phyloP scores from a whole-genome alignment of 805 yeast species.

The Cyberlindnera lachancei region DNA sequence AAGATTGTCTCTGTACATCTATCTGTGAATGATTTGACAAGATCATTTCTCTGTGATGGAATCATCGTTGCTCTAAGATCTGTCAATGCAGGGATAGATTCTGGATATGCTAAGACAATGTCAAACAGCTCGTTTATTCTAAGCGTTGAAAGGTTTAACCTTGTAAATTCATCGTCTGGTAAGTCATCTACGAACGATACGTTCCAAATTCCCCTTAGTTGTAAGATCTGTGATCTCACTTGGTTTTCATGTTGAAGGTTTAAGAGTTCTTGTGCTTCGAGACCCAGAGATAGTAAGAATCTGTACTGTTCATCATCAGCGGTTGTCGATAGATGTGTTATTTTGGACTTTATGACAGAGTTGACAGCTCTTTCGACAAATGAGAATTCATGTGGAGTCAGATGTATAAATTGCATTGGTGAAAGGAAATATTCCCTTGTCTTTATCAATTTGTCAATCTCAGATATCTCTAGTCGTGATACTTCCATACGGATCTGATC shows the following conservation, averaged over 20 bases:
- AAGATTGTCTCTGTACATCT: slow-evolving; percentile 42
- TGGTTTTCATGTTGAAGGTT: slow-evolving; percentile 8
- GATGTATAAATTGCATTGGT: slow-evolving; percentile 12
- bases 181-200: slow-evolving; percentile 9
- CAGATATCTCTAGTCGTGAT: neutral
- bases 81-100: slow-evolving; percentile 41
- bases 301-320: slow-evolving; percentile 6
- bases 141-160: slow-evolving; percentile 23
- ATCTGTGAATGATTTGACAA: slow-evolving; percentile 43
- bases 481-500: slow-evolving; percentile 14
- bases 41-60: slow-evolving; percentile 41
- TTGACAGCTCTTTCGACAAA: slow-evolving; percentile 15
- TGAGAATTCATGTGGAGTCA: slow-evolving; percentile 9
- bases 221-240: slow-evolving; percentile 1
- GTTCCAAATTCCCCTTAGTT: slow-evolving; percentile 14
- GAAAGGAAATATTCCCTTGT: slow-evolving; percentile 17
- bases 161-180: slow-evolving; percentile 7
- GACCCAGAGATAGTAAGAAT: slow-evolving; percentile 15
- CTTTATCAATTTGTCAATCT: slow-evolving; percentile 6
- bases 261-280: slow-evolving; percentile 11
- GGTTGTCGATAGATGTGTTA: too few relatives aligned
- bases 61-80: slow-evolving; percentile 51
- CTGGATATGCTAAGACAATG: slow-evolving; percentile 47
- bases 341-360: slow-evolving; percentile 10
- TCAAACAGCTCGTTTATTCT: slow-evolving; percentile 54